Evolutionary conservation across 2,329 filamentous ascomycete species (phyloP), one percentile per base, ranked within the genome.

Genomic region (Penicillium verrucosum): DNA sequence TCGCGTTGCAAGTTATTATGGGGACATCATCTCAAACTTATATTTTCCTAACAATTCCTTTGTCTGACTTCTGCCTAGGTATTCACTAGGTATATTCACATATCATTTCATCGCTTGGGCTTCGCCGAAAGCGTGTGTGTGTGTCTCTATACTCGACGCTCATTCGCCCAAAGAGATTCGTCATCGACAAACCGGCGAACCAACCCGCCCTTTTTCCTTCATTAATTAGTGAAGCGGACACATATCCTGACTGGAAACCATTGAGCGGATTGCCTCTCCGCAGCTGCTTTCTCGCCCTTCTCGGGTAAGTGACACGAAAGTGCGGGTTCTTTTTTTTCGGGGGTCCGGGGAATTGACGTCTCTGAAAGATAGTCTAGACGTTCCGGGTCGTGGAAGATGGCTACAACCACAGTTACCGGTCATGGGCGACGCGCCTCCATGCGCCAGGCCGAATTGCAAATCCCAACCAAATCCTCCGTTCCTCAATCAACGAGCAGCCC

Each of bases 351-450:
- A 57, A 53, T 45, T 54, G 51, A 57, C 37, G 9, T 43, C 42
- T 23, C 34, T 37, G 40, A 36, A 37, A 37, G 36, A 52, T 41
- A 53, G 43, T 43, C 18, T 11, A 18, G 29, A 32, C 47, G n/a
- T 30, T 30, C 47, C 25, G 34, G 37, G 47, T 29, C 10, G 48
- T 42, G 50, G 60, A 68, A 55, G 53, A 77, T 77, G 75, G 74
- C 71, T 53, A 76, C 73, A 52, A 75, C 73, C 9, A 74, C 71
- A 55, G 66, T 75, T 54, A 73, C 72, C 41, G 73, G 71, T 42
- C 70, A 73, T 61, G 73, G 72, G 51, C 72, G 72, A 67, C 73
- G 69, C 55, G 61, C 74, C 48, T 75, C 74, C 37, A 70, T 73
- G 61, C 69, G 69, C 60, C 73, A 73, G 57, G 48, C 69, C 32